These are phyloP conservation scores for Diplodia mutila DNA, from an alignment of 2,329 filamentous ascomycete species.

Conservation along the genomic window DNA sequence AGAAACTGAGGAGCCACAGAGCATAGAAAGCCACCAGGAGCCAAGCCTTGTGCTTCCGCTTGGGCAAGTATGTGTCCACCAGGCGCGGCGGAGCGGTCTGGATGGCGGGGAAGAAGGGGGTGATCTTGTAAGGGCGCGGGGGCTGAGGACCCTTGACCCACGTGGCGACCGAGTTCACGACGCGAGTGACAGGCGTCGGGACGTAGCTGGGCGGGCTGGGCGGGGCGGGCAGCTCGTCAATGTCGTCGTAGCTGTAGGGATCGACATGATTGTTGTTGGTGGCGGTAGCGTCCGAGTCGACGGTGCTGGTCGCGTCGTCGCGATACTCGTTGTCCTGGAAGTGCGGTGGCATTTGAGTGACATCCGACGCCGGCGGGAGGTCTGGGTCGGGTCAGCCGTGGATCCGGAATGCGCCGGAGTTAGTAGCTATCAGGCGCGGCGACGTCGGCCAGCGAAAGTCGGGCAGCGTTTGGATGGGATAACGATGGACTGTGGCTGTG, in stretches of 20 bases:
- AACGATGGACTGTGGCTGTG: too few species aligned
- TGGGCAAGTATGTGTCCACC: conserved; percentile 65
- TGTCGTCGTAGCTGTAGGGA: conserved; percentile 39
- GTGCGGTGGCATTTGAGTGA: not conserved
- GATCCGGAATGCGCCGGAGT: conserved; percentile 20
- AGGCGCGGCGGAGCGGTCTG: conserved; percentile 70
- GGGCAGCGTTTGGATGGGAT: not conserved
- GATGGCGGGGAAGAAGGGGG: conserved; percentile 63
- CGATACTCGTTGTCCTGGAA: conserved; percentile 31
- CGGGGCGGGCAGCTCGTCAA: conserved; percentile 36
- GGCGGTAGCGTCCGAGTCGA: conserved; percentile 35
- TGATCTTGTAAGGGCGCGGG: conserved; percentile 53
- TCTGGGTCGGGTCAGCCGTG: conserved; percentile 10
- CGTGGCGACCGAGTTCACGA: conserved; percentile 44
- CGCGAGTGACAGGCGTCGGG: conserved; percentile 59
- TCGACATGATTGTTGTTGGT: conserved; percentile 30
- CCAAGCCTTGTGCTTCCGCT: conserved; percentile 60
- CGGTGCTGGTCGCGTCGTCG: conserved; percentile 36
- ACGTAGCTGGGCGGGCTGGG: conserved; percentile 37
- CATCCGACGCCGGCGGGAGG: not conserved
- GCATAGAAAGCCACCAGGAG: conserved; percentile 64
- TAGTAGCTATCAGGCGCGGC: not conserved
- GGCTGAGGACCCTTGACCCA: conserved; percentile 56
- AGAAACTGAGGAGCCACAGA: conserved; percentile 71
- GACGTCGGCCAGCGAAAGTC: conserved; percentile 11